phyloP scores from a whole-genome alignment of 441 rosid species.

The Dalechampia spathulata region DNA sequence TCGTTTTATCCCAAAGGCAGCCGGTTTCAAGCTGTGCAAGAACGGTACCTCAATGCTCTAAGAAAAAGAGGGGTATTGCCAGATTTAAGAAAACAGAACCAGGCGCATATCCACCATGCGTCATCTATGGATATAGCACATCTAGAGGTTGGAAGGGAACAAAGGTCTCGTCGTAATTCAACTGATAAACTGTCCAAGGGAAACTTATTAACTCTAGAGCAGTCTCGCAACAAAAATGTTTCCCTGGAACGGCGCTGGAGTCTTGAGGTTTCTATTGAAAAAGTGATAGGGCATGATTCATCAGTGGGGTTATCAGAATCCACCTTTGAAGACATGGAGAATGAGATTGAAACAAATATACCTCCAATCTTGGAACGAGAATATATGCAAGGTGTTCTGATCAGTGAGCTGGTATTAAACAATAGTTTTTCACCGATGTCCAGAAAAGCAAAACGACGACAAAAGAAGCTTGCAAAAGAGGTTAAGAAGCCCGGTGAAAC shows the following conservation, averaged over 20 bases:
- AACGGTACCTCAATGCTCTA: conserved; percentile 67
- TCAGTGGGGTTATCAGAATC: conserved; percentile 47
- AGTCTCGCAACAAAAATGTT: conserved; percentile 58
- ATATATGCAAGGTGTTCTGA: conserved; percentile 96
- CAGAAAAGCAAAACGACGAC: conserved; percentile 65
- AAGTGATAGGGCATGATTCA: conserved; percentile 77
- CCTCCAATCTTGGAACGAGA: conserved; percentile 84
- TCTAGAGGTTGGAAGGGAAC: conserved; percentile 42
- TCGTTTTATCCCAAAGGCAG: conserved; percentile 87
- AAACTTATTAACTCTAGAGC: conserved; percentile 70
- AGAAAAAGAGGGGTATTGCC: conserved; percentile 88
- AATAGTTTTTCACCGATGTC: conserved; percentile 57
- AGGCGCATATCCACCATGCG: conserved; percentile 49
- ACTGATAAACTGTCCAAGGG: conserved; percentile 53
- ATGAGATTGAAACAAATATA: conserved; percentile 28
- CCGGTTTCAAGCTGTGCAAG: conserved; percentile 62
- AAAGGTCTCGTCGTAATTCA: conserved; percentile 26
- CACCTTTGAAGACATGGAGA: conserved; percentile 33
- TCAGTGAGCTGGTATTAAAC: conserved; percentile 76
- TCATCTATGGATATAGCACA: conserved; percentile 63
- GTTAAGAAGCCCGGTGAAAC: conserved; percentile 91
- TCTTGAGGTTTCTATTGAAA: conserved; percentile 92
- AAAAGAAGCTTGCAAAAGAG: conserved; percentile 67
- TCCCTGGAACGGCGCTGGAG: conserved; percentile 95
- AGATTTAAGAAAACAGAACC: conserved; percentile 65